phyloP scores from a whole-genome alignment of 2,329 filamentous ascomycete genomes.

The Hymenoscyphus albidus region DNA sequence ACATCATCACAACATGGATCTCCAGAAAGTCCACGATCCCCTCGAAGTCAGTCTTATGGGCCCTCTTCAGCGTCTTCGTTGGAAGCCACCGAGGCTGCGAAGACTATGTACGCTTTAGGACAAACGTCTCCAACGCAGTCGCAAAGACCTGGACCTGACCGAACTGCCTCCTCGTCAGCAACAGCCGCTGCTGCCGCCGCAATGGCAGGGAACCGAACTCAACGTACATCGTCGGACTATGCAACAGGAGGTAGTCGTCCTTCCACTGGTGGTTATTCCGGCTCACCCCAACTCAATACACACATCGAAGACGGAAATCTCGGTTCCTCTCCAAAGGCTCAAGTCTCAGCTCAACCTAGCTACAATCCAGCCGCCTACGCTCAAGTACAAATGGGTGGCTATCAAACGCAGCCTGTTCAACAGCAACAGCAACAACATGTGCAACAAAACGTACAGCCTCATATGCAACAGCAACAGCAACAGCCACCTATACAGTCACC shows the following conservation, averaged over 20 bases:
- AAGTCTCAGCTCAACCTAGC: slow-evolving; percentile 52
- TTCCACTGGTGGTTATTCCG: slow-evolving; percentile 21
- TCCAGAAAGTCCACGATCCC: slow-evolving; percentile 28
- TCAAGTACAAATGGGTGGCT: slow-evolving; percentile 48
- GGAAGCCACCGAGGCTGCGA: slow-evolving; percentile 61
- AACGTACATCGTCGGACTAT: slow-evolving; percentile 33
- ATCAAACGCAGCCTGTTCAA: slow-evolving; percentile 41
- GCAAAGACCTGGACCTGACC: slow-evolving; percentile 51
- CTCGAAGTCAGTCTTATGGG: slow-evolving; percentile 37
- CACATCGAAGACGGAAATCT: slow-evolving; percentile 23
- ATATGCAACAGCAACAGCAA: slow-evolving; percentile 13
- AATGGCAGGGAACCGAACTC: slow-evolving; percentile 45
- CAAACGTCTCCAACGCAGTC: slow-evolving; percentile 15
- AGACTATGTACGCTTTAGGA: slow-evolving; percentile 52
- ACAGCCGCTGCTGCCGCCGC: slow-evolving; percentile 56
- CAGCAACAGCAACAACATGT: slow-evolving; percentile 39
- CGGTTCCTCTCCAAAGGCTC: slow-evolving; percentile 34
- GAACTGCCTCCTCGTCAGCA: slow-evolving; percentile 48
- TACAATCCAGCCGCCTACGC: slow-evolving; percentile 80
- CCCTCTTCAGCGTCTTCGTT: slow-evolving; percentile 40
- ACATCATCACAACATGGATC: slow-evolving; percentile 32
- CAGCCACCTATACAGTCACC: slow-evolving; percentile 34
- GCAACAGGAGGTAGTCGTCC: slow-evolving; percentile 20
- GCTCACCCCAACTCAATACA: slow-evolving; percentile 20
- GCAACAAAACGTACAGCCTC: slow-evolving; percentile 26